Conservation (phyloP, 2,329 filamentous ascomycete species). For the Venturia pyrina region DNA sequence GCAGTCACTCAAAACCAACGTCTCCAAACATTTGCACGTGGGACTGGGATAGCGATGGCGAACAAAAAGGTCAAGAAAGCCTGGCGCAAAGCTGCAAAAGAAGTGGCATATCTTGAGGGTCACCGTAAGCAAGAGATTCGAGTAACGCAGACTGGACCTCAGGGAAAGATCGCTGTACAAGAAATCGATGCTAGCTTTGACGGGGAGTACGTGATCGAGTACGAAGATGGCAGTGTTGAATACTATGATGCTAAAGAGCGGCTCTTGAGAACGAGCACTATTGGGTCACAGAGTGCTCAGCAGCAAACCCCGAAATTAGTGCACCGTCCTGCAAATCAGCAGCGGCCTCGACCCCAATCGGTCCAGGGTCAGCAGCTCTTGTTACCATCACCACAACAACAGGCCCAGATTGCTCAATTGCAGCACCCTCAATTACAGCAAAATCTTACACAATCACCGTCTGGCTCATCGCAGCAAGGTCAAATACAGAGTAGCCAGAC, state of each 20-base stretch:
- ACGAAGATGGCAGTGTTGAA: not conserved
- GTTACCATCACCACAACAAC: not conserved
- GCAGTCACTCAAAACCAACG: conserved; percentile 1
- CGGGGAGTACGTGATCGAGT: not conserved
- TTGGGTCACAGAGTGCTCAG: not conserved
- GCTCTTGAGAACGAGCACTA: not conserved
- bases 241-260: not conserved
- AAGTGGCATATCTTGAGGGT: conserved; percentile 14
- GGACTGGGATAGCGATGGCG: not conserved
- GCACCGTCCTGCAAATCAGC: not conserved
- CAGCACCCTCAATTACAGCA: not conserved
- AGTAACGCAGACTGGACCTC: not conserved
- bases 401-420: not conserved
- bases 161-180: not conserved
- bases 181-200: not conserved
- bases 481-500: not conserved
- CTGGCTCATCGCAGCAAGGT: not conserved
- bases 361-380: not conserved
- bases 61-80: conserved; percentile 7
- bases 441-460: not conserved
- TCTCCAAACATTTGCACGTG: conserved; percentile 1
- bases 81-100: conserved; percentile 1
- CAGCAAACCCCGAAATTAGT: not conserved
- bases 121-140: not conserved
- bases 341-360: not conserved